Conservation (phyloP, 495 filamentous ascomycete genomes). For the Rhizodiscina lignyota region DNA sequence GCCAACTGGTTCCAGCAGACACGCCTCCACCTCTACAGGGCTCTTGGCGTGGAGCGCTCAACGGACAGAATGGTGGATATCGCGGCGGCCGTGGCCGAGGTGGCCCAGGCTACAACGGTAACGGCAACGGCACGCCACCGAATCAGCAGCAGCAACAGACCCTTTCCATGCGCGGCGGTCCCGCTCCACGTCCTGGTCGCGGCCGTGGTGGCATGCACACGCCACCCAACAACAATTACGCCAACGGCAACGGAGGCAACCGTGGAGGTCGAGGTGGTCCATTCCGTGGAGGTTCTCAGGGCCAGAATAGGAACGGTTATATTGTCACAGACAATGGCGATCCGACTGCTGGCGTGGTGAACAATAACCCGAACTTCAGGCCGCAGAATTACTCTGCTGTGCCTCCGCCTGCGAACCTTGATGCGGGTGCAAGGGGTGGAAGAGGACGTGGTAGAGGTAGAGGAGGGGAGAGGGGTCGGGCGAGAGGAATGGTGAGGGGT, state of each 20-base stretch:
- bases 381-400: constrained; percentile 52
- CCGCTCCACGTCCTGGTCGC: constrained; percentile 5
- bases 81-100: constrained; percentile 12
- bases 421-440: constrained; percentile 27
- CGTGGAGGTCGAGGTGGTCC: constrained; percentile 7
- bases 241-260: constrained; percentile 1
- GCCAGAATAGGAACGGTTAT: constrained; percentile 32
- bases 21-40: constrained; percentile 53
- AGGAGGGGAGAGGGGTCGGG: constrained; percentile 8
- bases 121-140: not conserved
- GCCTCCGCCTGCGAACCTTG: constrained; percentile 57
- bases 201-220: not conserved
- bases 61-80: constrained; percentile 18
- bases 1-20: constrained; percentile 51
- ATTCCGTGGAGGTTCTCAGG: constrained; percentile 14
- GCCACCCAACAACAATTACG: not conserved
- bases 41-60: constrained; percentile 53
- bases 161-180: constrained; percentile 6
- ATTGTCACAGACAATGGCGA: constrained; percentile 32
- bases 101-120: constrained; percentile 4
- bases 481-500: too few relatives aligned
- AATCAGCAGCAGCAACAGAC: not conserved
- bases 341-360: constrained; percentile 30
- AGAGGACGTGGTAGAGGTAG: constrained; percentile 12
- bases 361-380: constrained; percentile 36